Percentiles rank a stretch among this genome's conserved stretches.
Evolutionary conservation across 2,329 filamentous ascomycete species (phyloP).

Genomic region (Cercospora sp.): DNA sequence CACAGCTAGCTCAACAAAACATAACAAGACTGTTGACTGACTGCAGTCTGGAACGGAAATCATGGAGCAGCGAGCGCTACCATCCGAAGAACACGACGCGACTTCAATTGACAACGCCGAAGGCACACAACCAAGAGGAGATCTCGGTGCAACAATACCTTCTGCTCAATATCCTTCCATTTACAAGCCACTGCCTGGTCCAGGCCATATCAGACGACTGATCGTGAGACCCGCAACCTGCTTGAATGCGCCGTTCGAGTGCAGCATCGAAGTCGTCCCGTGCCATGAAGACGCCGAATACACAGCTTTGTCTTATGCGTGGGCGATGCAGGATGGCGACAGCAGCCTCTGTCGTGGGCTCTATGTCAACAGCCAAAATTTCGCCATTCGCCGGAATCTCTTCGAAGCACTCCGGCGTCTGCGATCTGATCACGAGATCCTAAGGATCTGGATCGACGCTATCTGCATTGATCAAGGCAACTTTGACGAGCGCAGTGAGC

Average conservation of each 20-base stretch:
- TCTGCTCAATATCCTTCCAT: too few relatives aligned
- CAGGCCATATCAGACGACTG: not conserved
- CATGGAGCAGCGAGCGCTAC: too few relatives aligned
- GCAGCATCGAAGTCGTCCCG: not conserved
- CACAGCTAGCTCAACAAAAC: too few relatives aligned
- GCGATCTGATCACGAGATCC: not conserved
- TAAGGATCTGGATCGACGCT: not conserved
- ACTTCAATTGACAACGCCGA: too few relatives aligned
- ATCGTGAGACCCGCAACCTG: not conserved
- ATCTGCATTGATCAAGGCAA: not conserved
- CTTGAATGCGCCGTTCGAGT: not conserved
- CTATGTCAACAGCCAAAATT: not conserved
- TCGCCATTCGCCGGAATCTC: not conserved
- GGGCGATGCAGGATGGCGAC: not conserved
- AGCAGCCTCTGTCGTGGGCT: not conserved
- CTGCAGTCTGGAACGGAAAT: too few relatives aligned
- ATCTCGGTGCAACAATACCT: too few relatives aligned
- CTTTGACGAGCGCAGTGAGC: not conserved
- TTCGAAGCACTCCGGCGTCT: not conserved
- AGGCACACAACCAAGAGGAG: too few relatives aligned
- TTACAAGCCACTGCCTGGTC: not conserved
- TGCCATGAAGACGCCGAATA: not conserved
- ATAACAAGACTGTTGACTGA: too few relatives aligned
- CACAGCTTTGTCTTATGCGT: not conserved
- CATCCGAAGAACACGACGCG: too few relatives aligned